These are phyloP conservation scores for Trypanosoma cruzi DNA, from an alignment of 208 protist species.

Conservation along the genomic window DNA sequence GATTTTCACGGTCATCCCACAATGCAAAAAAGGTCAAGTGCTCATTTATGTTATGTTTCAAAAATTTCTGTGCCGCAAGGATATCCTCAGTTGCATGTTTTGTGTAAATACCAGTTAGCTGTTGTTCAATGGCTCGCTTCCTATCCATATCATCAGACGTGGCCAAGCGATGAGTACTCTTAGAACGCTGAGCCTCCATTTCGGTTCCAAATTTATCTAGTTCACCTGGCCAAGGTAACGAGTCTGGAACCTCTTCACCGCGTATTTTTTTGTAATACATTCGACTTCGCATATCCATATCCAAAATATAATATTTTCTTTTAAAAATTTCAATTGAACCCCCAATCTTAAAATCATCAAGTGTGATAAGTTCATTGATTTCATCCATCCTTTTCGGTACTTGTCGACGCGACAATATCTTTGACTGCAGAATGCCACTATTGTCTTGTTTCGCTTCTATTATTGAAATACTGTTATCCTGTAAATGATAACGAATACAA, in stretches of 20 bases:
- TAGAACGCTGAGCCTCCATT: constrained; percentile 24
- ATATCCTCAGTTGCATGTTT: constrained; percentile 90
- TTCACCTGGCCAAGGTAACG: constrained; percentile 47
- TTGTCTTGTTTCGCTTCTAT: constrained; percentile 69
- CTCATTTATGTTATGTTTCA: constrained; percentile 87
- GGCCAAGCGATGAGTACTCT: constrained; percentile 45
- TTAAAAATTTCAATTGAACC: constrained; percentile 68
- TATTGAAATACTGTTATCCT: constrained; percentile 84
- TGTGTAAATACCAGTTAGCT: constrained; percentile 86
- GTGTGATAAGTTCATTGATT: constrained; percentile 49
- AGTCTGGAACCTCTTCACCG: constrained; percentile 40
- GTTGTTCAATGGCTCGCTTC: constrained; percentile 82
- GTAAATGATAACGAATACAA: constrained; percentile 72
- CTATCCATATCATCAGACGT: constrained; percentile 89
- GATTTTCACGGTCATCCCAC: constrained; percentile 88
- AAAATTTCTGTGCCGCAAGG: constrained; percentile 81
- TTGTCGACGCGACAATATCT: constrained; percentile 76
- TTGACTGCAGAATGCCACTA: constrained; percentile 71
- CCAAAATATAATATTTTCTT: constrained; percentile 72
- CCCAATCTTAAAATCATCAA: constrained; percentile 83
- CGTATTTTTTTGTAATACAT: constrained; percentile 64
- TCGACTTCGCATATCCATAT: constrained; percentile 82
- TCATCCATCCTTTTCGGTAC: constrained; percentile 54
- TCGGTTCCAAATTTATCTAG: constrained; percentile 39
- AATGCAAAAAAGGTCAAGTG: constrained; percentile 86